These are phyloP conservation scores for Babesia sp. DNA, from an alignment of 169 alveolate species.

Conservation along the genomic window DNA sequence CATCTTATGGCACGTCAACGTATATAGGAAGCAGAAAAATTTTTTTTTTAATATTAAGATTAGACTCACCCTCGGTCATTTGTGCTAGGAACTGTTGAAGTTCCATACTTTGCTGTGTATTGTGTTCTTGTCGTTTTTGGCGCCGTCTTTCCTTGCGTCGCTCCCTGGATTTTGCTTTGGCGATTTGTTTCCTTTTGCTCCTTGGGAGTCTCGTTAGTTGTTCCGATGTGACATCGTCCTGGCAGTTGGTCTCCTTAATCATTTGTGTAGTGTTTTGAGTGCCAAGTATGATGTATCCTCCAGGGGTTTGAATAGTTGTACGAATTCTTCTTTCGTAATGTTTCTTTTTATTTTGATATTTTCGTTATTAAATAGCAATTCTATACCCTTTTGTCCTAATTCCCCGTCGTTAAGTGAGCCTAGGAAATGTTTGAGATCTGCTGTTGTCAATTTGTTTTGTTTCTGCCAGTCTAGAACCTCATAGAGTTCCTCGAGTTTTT, in stretches of 20 bases:
- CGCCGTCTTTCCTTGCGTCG: slow-evolving; percentile 37
- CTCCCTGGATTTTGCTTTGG: slow-evolving; percentile 18
- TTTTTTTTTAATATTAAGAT: not conserved
- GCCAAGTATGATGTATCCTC: slow-evolving; percentile 55
- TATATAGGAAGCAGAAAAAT: not conserved
- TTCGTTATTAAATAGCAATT: slow-evolving; percentile 29
- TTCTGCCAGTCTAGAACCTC: slow-evolving; percentile 57
- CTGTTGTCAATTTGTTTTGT: slow-evolving; percentile 38
- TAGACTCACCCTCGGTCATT: slow-evolving; percentile 46
- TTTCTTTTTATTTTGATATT: slow-evolving; percentile 34
- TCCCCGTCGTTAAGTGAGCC: slow-evolving; percentile 63
- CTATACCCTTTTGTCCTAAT: slow-evolving; percentile 22
- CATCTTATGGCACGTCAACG: not conserved
- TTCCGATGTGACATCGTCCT: not conserved
- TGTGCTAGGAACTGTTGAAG: slow-evolving; percentile 20
- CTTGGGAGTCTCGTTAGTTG: slow-evolving; percentile 26
- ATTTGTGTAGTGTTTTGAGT: slow-evolving; percentile 30
- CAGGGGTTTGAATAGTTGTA: slow-evolving; percentile 31
- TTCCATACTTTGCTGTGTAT: not conserved
- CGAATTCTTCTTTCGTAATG: slow-evolving; percentile 52
- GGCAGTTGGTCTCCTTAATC: no score
- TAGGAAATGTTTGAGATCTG: slow-evolving; percentile 61
- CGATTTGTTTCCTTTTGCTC: slow-evolving; percentile 49
- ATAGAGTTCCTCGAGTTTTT: slow-evolving; percentile 36
- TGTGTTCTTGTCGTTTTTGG: slow-evolving; percentile 6